phyloP scores from a whole-genome alignment of 768 basidiomycete genomes.

The Panaeolus cyanescens region DNA sequence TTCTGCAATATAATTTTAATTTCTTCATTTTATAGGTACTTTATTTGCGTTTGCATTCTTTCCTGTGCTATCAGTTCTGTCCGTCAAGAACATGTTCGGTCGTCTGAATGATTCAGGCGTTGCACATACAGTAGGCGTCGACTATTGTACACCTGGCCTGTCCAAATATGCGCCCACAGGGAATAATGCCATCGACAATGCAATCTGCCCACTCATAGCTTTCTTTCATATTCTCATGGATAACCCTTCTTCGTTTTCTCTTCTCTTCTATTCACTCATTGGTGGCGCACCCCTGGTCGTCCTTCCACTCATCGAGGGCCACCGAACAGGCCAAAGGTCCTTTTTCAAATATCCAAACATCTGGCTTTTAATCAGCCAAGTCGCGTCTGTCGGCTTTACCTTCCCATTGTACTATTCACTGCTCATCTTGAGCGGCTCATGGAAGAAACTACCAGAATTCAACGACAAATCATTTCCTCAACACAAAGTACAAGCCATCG shows the following conservation, averaged over 20 bases:
- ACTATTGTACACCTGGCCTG: conserved; percentile 35
- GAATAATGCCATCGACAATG: conserved; percentile 31
- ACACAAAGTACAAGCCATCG: conserved; percentile 50
- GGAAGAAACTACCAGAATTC: conserved; percentile 20
- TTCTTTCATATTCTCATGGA: conserved; percentile 50
- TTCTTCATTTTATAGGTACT: conserved; percentile 10
- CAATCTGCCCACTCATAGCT: conserved; percentile 44
- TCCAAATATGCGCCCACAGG: conserved; percentile 35
- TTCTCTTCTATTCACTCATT: conserved; percentile 39
- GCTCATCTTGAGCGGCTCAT: conserved; percentile 41
- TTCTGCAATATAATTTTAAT: neutral
- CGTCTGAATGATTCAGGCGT: conserved; percentile 19
- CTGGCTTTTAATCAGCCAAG: conserved; percentile 43
- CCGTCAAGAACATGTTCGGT: conserved; percentile 34
- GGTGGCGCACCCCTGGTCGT: conserved; percentile 36
- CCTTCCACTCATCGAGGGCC: conserved; percentile 46
- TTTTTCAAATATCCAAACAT: conserved; percentile 42
- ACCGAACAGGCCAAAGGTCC: conserved; percentile 34
- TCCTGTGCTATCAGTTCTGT: conserved; percentile 35
- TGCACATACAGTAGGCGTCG: conserved; percentile 22
- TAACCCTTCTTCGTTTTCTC: conserved; percentile 24
- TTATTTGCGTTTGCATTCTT: conserved; percentile 40
- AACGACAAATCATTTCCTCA: conserved; percentile 29
- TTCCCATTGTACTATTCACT: conserved; percentile 51
- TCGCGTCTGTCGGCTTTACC: conserved; percentile 41